Percentiles rank a stretch among this genome's conserved stretches.
These are phyloP conservation scores for Quercus aquifolioides DNA, from an alignment of 306 rosid species.

Conservation along the genomic window DNA sequence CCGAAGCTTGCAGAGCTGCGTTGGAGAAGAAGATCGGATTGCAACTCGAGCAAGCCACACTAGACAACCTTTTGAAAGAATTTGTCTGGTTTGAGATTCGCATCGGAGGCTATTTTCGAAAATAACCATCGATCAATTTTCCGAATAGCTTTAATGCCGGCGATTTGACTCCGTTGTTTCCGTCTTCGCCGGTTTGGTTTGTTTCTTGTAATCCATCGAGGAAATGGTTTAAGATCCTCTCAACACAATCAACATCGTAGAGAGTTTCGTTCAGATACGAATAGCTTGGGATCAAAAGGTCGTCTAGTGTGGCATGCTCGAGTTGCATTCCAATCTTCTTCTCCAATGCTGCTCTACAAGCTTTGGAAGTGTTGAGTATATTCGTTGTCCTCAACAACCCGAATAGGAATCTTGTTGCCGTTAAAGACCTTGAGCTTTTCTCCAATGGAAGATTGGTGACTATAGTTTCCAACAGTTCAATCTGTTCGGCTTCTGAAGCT, in stretches of 20 bases:
- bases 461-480: too few species aligned
- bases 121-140: constrained; percentile 71
- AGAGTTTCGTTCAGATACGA: constrained; percentile 82
- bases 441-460: too few species aligned
- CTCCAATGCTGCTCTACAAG: too few species aligned
- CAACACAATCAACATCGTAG: constrained; percentile 80
- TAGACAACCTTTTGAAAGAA: constrained; percentile 30
- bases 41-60: too few species aligned
- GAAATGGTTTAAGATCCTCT: constrained; percentile 61
- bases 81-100: constrained; percentile 61
- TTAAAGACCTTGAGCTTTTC: too few species aligned
- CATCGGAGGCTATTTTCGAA: constrained; percentile 91
- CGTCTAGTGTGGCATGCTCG: constrained; percentile 86
- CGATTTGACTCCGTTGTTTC: constrained; percentile 28
- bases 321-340: constrained; percentile 63
- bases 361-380: too few species aligned
- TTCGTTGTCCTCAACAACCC: too few species aligned
- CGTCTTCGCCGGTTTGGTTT: constrained; percentile 20
- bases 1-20: too few species aligned
- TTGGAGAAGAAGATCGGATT: too few species aligned
- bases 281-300: constrained; percentile 81
- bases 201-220: constrained; percentile 39
- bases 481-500: too few species aligned
- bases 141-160: constrained; percentile 75
- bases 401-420: too few species aligned